Base-by-base conservation (phyloP, 2,329 filamentous ascomycete genomes). In the Chalaropsis thielavioides region DNA sequence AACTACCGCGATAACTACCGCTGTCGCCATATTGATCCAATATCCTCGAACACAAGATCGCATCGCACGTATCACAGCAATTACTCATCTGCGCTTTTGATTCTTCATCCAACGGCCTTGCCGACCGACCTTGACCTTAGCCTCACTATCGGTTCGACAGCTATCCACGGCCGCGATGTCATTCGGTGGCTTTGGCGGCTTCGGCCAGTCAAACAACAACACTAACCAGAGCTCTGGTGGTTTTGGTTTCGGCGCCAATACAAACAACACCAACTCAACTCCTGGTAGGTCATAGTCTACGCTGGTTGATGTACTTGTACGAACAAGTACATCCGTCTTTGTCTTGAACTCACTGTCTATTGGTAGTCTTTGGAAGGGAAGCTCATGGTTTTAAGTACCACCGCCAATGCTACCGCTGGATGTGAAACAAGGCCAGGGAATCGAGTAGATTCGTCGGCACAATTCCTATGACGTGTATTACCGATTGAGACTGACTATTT, bases 171-270 rank as follows among this genome's bases (percentile, higher is more conserved):
- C 40, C 40, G 59, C 38, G 71, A 84, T 84, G 82, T 81, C 81
- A 71, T 82, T 82, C 70, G 77, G 79, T 68, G 79, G 80, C 71
- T 75, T 75, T 66, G 78, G 78, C 66, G 78, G 79, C 72, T 71
- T 71, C 61, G 69, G 70, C 72, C 76, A 77, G 70, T 83, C 80
- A 71, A 83, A 80, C 72, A 78, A 76, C 65, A 75, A 75, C 61
- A 74, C 78, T 72, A 69, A 74, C 74, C n/a, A 61, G 13, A 62
- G 35, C n/a, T 63, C 60, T 51, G 54, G 54, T 31, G 63, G 63
- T 19, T 86, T 83, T 67, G 81, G 80, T 46, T 67, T 67, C 22
- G 66, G 66, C 22, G 63, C 75, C 64, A 76, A 73, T 67, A 38
- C 54, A 38, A 76, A 72, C 68, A 77, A 70, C 68, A 77, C 70